Conservation (phyloP, 1,139 yeast species). For the Debaryomyces sp. region DNA sequence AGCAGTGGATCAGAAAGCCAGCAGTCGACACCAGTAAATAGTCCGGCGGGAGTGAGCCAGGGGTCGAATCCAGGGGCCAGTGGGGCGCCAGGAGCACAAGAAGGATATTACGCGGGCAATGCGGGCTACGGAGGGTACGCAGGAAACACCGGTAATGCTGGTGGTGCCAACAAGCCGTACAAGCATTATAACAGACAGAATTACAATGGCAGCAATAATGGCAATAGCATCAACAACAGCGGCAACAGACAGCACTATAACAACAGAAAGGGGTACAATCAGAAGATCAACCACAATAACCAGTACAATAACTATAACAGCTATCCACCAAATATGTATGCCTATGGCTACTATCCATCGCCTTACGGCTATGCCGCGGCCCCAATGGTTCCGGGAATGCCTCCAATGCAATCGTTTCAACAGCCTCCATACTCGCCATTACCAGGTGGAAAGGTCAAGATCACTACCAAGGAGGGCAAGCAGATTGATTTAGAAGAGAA, state of each 20-base stretch:
- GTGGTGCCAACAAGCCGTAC: constrained; percentile 7
- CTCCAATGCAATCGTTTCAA: constrained; percentile 14
- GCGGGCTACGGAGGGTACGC: not conserved
- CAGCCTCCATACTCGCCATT: constrained; percentile 15
- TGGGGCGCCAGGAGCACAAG: not conserved
- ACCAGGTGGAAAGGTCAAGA: constrained; percentile 30
- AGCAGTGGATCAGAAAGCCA: constrained; percentile 7
- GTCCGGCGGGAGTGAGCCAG: constrained; percentile 1
- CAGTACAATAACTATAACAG: constrained; percentile 18
- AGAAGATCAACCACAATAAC: constrained; percentile 19
- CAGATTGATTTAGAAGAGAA: constrained; percentile 49
- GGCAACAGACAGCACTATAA: constrained; percentile 16
- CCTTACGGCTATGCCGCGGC: constrained; percentile 17
- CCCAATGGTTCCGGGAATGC: constrained; percentile 17
- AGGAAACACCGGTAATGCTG: not conserved
- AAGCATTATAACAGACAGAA: constrained; percentile 11
- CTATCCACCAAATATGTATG: constrained; percentile 20
- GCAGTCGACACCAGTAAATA: constrained; percentile 1
- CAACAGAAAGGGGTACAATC: constrained; percentile 19
- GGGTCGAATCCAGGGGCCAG: not conserved
- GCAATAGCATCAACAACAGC: constrained; percentile 11
- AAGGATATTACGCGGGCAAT: constrained; percentile 4
- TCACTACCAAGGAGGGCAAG: constrained; percentile 52
- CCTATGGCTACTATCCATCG: constrained; percentile 24
- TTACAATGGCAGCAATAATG: constrained; percentile 10